Percentiles rank a stretch among this genome's conserved stretches.
Conservation (phyloP, 495 filamentous ascomycete genomes). For the Neurospora sublineolata region DNA sequence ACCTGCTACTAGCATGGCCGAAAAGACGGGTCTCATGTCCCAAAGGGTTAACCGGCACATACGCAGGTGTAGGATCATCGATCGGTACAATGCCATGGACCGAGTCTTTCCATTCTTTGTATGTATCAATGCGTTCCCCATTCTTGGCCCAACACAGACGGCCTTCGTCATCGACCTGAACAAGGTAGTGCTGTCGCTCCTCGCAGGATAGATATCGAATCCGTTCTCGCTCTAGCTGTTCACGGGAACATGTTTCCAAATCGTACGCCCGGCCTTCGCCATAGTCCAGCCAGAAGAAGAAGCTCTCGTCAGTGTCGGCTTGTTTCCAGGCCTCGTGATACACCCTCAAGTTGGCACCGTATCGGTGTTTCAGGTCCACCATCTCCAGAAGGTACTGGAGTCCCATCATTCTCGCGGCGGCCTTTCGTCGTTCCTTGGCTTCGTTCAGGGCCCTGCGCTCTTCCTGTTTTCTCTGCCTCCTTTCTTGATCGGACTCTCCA, state of each 20-base stretch:
- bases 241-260: constrained; percentile 48
- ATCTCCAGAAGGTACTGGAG: constrained; percentile 88
- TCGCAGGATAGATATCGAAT: constrained; percentile 64
- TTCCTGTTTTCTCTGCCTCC: constrained; percentile 21
- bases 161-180: constrained; percentile 54
- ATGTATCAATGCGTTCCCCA: constrained; percentile 62
- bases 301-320: constrained; percentile 67
- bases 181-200: constrained; percentile 62
- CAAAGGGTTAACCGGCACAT: constrained; percentile 7
- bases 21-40: constrained; percentile 10
- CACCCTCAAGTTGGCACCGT: constrained; percentile 69
- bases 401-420: constrained; percentile 68
- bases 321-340: constrained; percentile 82
- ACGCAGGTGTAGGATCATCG: constrained; percentile 49
- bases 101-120: constrained; percentile 62
- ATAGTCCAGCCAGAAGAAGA: constrained; percentile 92
- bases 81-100: constrained; percentile 61
- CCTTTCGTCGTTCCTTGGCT: constrained; percentile 33
- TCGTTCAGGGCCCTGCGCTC: constrained; percentile 30
- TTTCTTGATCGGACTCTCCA: constrained; percentile 19
- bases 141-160: constrained; percentile 73
- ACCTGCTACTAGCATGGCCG: constrained; percentile 12
- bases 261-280: constrained; percentile 56
- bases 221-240: constrained; percentile 54
- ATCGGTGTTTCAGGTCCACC: constrained; percentile 82